Conservation (phyloP, 441 rosid genomes). For the Populus hybrid region DNA sequence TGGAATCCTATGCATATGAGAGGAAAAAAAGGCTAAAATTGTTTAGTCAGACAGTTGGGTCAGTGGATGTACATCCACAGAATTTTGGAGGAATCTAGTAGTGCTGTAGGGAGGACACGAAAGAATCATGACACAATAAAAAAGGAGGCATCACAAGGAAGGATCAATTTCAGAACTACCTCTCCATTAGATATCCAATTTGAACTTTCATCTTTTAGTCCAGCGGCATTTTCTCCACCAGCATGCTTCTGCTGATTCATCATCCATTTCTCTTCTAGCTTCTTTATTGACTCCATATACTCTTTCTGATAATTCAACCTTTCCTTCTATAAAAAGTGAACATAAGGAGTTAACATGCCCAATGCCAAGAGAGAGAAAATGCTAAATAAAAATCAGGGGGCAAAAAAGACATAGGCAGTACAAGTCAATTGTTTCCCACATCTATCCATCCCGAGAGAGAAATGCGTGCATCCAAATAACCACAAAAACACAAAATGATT, state of each 20-base stretch:
- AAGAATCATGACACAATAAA: neutral
- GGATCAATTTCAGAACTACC: constrained; percentile 29
- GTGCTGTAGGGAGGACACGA: neutral
- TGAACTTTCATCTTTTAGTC: constrained; percentile 30
- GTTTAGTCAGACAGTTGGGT: neutral
- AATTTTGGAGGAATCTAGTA: neutral
- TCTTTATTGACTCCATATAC: constrained; percentile 86
- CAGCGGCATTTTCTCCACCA: constrained; percentile 29
- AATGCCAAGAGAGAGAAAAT: neutral
- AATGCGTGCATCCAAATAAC: neutral
- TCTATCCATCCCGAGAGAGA: neutral
- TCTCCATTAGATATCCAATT: constrained; percentile 41
- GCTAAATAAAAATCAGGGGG: neutral
- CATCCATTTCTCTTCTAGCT: constrained; percentile 82
- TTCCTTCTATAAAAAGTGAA: constrained; percentile 49
- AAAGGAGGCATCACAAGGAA: neutral
- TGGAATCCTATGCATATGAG: constrained; percentile 36
- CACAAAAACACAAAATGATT: neutral
- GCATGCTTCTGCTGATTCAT: constrained; percentile 62
- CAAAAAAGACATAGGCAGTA: neutral
- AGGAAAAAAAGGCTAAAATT: neutral
- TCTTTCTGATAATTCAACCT: constrained; percentile 78
- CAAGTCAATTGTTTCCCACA: neutral
- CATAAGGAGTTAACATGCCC: constrained; percentile 5
- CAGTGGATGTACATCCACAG: neutral